Evolutionary conservation across 1,284 basidiomycete species (phyloP).

Genomic region (Ustilago lituana): DNA sequence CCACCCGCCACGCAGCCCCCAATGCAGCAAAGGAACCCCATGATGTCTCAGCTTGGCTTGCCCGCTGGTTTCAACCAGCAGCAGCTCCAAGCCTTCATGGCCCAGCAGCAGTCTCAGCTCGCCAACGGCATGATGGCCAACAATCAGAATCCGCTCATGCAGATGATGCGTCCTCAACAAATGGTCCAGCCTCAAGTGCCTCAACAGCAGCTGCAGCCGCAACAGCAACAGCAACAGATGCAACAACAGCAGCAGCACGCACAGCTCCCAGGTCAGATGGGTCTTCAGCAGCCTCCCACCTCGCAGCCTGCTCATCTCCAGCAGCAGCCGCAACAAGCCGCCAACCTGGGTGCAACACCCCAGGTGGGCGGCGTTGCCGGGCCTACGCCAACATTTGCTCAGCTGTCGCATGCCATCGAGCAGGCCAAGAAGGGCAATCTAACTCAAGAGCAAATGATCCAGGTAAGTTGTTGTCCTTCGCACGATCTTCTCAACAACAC

Average conservation of each 20-base stretch:
- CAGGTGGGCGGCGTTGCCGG: conserved; percentile 23
- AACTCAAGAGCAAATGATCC: conserved; percentile 49
- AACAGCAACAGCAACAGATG: conserved; percentile 14
- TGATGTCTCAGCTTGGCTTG: conserved; percentile 44
- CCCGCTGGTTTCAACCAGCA: conserved; percentile 47
- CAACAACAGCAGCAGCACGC: conserved; percentile 34
- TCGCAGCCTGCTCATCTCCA: conserved; percentile 40
- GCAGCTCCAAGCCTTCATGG: conserved; percentile 45
- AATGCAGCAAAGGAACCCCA: conserved; percentile 48
- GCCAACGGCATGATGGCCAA: conserved; percentile 33
- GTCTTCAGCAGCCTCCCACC: conserved; percentile 18
- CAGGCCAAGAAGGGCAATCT: conserved; percentile 53
- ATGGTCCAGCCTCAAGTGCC: conserved; percentile 26
- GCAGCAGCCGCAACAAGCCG: conserved; percentile 33
- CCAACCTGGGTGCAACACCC: conserved; percentile 15
- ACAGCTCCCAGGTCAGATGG: conserved; percentile 32
- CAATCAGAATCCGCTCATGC: conserved; percentile 36
- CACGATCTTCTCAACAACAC: too few species aligned
- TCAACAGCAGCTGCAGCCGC: conserved; percentile 35
- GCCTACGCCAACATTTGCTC: conserved; percentile 39
- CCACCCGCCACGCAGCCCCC: conserved; percentile 29
- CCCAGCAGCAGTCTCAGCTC: conserved; percentile 45
- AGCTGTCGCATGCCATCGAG: conserved; percentile 45
- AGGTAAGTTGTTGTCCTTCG: conserved; percentile 19
- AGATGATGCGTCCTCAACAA: conserved; percentile 36